Conservation (phyloP, 305 asterid genomes). For the Andrographis paniculata region DNA sequence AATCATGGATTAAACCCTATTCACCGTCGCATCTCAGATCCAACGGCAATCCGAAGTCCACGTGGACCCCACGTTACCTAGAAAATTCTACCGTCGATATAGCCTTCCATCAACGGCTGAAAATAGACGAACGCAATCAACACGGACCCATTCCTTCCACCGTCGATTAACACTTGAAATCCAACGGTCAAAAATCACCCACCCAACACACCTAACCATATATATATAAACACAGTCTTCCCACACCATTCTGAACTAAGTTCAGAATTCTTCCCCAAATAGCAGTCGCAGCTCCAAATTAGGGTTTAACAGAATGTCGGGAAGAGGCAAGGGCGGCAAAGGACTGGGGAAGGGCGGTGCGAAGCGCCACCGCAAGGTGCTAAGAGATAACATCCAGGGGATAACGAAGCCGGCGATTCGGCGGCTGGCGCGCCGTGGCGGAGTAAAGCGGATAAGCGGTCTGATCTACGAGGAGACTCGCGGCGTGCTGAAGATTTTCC, state of each 20-base stretch:
- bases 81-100: constrained; percentile 12
- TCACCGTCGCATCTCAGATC: too few species aligned
- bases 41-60: too few species aligned
- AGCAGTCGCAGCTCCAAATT: too few species aligned
- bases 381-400: constrained; percentile 36
- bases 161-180: constrained; percentile 15
- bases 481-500: too few species aligned
- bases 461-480: constrained; percentile 37
- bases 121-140: background rate
- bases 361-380: constrained; percentile 34
- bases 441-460: constrained; percentile 36
- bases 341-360: constrained; percentile 44
- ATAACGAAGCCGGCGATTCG: constrained; percentile 39
- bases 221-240: constrained; percentile 6
- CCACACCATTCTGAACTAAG: too few species aligned
- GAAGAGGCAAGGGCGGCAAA: constrained; percentile 41
- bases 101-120: constrained; percentile 15
- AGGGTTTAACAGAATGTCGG: constrained; percentile 24
- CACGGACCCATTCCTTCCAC: constrained; percentile 4
- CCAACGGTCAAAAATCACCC: constrained; percentile 18
- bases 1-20: too few species aligned
- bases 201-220: background rate
- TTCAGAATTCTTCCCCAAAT: too few species aligned
- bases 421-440: constrained; percentile 38
- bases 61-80: too few species aligned